phyloP scores from a whole-genome alignment of 139 green algal genomes.

The Chlamydomonas sp. region DNA sequence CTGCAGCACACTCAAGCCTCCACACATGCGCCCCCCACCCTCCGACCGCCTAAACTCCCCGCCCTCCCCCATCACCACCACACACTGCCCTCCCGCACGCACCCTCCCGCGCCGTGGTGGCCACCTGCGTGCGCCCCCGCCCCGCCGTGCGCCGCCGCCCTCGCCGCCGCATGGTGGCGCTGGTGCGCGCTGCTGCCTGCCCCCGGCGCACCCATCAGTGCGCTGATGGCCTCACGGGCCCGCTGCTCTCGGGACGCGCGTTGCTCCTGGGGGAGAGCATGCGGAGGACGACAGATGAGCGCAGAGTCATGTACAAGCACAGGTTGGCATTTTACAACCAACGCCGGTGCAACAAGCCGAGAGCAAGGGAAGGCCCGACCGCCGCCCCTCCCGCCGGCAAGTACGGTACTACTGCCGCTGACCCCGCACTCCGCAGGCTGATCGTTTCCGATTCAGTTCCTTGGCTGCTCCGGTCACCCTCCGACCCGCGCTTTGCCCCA shows the following conservation, averaged over 20 bases:
- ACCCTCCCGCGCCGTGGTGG: too few relatives aligned
- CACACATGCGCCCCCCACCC: not conserved
- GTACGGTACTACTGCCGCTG: too few relatives aligned
- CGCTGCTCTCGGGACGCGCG: slow-evolving; percentile 10
- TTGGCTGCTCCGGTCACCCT: not conserved
- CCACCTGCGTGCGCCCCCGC: slow-evolving; percentile 3
- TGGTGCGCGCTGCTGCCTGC: not conserved
- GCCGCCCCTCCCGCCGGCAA: too few relatives aligned
- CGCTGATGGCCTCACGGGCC: not conserved
- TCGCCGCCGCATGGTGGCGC: not conserved
- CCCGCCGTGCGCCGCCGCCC: not conserved
- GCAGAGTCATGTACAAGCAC: too few relatives aligned
- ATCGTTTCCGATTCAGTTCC: too few relatives aligned
- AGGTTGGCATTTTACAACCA: too few relatives aligned
- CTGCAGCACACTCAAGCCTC: not conserved
- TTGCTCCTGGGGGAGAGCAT: not conserved
- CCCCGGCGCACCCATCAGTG: not conserved
- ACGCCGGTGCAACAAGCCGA: too few relatives aligned
- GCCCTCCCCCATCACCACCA: too few relatives aligned
- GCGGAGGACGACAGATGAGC: too few relatives aligned
- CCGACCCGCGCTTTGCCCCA: not conserved
- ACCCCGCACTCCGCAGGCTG: too few relatives aligned
- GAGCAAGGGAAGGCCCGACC: too few relatives aligned
- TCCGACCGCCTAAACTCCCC: not conserved
- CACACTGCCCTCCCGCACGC: too few relatives aligned